A percentile compares a stretch with the other conserved stretches of the same genome.
phyloP scores from a whole-genome alignment of 768 basidiomycete genomes.

The Rhodotorula babjevae region DNA sequence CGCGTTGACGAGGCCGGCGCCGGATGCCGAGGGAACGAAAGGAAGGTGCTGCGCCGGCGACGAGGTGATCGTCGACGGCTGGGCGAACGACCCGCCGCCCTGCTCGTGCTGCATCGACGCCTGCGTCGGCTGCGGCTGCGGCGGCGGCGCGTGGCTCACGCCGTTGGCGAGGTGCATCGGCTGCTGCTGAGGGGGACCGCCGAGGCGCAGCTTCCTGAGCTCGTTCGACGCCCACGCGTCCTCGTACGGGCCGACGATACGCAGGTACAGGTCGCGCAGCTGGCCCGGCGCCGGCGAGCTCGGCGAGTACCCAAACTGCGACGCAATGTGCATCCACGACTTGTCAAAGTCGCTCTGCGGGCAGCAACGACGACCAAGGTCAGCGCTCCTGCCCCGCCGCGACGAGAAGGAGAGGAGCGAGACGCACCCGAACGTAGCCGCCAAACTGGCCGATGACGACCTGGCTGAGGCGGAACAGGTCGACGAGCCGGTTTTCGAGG shows the following conservation, averaged over 20 bases:
- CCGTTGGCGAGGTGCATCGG: neutral
- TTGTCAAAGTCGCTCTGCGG: conserved; percentile 9
- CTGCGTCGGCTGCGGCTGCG: neutral
- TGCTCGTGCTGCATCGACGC: neutral
- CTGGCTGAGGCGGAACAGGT: conserved; percentile 17
- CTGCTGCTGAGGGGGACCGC: neutral
- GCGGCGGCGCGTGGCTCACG: neutral
- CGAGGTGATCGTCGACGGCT: neutral
- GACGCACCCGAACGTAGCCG: conserved; percentile 18
- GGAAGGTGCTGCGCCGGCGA: neutral
- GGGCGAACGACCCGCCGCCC: neutral
- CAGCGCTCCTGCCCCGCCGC: neutral
- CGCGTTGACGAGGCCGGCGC: neutral
- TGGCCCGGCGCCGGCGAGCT: neutral
- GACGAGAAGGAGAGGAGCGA: neutral
- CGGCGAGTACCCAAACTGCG: neutral
- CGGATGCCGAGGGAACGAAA: neutral
- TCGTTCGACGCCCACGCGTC: conserved; percentile 8
- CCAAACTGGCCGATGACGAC: conserved; percentile 13
- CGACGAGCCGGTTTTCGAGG: conserved; percentile 5
- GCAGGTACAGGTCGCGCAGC: conserved; percentile 22
- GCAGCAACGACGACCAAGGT: too few relatives aligned
- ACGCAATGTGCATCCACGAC: conserved; percentile 7
- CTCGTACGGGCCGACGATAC: conserved; percentile 12
- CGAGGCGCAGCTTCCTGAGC: conserved; percentile 6